Evolutionary conservation across 306 rosid species (phyloP).

Genomic region (Trichosanthes truncata): DNA sequence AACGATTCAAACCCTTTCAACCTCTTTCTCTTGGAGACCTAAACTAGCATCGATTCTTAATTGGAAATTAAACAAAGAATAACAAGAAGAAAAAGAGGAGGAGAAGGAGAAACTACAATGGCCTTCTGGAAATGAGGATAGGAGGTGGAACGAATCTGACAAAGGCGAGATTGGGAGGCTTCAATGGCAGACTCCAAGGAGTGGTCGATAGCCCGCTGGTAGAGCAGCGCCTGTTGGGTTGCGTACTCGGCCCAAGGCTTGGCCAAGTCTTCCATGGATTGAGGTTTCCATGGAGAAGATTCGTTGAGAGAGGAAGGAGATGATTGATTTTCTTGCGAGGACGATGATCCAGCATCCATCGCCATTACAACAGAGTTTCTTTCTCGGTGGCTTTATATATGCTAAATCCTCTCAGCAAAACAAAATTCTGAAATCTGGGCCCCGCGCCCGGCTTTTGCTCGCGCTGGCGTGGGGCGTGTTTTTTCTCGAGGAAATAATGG

Average conservation of each 20-base stretch:
- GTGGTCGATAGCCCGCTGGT: constrained; percentile 42
- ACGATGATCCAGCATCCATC: constrained; percentile 32
- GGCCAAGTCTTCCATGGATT: constrained; percentile 23
- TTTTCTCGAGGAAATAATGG: too few relatives aligned
- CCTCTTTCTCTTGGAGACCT: not conserved
- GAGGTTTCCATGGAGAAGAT: constrained; percentile 11
- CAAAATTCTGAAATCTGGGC: not conserved
- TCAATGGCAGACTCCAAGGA: constrained; percentile 44
- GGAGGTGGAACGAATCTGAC: constrained; percentile 66
- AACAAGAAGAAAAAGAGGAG: not conserved
- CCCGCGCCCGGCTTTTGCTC: not conserved
- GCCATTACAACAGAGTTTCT: constrained; percentile 21
- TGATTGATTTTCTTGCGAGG: constrained; percentile 21
- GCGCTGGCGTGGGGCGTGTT: too few relatives aligned
- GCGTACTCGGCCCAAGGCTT: constrained; percentile 54
- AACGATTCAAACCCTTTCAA: not conserved
- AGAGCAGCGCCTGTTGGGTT: constrained; percentile 48
- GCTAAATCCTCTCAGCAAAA: not conserved
- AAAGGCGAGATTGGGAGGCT: constrained; percentile 50
- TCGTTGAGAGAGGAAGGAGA: not conserved
- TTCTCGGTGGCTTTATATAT: not conserved
- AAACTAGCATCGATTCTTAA: not conserved
- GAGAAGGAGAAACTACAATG: constrained; percentile 28
- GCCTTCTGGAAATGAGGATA: constrained; percentile 54
- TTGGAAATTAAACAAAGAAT: constrained; percentile 3